A percentile compares a stretch with the other conserved stretches of the same genome.
Conservation (phyloP, 208 protist species). For the Phytomonas sp. region DNA sequence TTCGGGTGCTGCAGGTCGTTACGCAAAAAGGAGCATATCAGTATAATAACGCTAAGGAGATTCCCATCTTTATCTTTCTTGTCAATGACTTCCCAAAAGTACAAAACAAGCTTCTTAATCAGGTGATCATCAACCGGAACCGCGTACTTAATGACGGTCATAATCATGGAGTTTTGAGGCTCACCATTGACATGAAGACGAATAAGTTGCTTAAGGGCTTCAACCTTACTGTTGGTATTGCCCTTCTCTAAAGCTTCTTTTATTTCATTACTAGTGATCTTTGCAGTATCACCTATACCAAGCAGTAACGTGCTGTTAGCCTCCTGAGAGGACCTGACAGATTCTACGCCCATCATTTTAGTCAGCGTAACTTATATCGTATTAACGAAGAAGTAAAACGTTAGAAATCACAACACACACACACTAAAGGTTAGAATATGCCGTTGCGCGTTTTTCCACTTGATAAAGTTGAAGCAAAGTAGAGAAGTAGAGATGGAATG, state of each 20-base stretch:
- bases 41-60: constrained; percentile 96
- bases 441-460: background rate
- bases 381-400: background rate
- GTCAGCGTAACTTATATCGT: background rate
- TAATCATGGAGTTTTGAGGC: constrained; percentile 93
- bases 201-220: constrained; percentile 91
- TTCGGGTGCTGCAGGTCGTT: constrained; percentile 97
- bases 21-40: constrained; percentile 95
- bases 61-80: constrained; percentile 94
- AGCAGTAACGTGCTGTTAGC: constrained; percentile 64
- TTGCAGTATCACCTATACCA: constrained; percentile 22
- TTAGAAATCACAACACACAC: constrained; percentile 1
- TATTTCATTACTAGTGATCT: constrained; percentile 72
- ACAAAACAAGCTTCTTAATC: constrained; percentile 97
- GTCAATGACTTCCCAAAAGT: constrained; percentile 97
- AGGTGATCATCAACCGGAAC: constrained; percentile 87
- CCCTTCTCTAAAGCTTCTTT: constrained; percentile 87
- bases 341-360: background rate
- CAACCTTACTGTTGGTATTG: constrained; percentile 61
- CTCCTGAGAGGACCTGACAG: constrained; percentile 40
- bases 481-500: constrained; percentile 7
- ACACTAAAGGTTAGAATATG: background rate
- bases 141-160: constrained; percentile 96
- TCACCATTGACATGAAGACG: constrained; percentile 94
- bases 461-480: background rate